Conservation (phyloP, 139 green algal genomes). For the Pseudopediastrum boryanum region DNA sequence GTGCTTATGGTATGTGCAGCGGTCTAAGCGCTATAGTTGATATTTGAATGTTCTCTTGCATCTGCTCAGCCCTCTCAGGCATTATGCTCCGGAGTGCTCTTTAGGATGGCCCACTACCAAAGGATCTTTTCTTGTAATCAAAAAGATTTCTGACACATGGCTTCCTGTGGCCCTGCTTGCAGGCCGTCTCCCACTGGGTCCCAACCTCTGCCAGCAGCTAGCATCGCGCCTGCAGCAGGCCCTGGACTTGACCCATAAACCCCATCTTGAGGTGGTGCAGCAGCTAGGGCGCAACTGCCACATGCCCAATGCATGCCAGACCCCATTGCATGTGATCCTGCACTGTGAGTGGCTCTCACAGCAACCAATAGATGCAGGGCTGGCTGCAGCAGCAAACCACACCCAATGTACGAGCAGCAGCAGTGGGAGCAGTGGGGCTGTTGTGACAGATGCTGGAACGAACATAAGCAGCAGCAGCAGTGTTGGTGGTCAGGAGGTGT, state of each 20-base stretch:
- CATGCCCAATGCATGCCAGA: slow-evolving; percentile 64
- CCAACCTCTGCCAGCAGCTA: slow-evolving; percentile 40
- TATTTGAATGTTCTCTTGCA: too few relatives aligned
- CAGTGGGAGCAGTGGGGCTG: not conserved
- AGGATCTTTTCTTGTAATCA: not conserved
- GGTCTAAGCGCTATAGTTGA: too few relatives aligned
- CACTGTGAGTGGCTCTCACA: slow-evolving; percentile 43
- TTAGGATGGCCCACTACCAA: not conserved
- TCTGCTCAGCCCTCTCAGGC: not conserved
- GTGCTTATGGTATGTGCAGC: too few relatives aligned
- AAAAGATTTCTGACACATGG: not conserved
- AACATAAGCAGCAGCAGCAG: not conserved
- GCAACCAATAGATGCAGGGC: not conserved
- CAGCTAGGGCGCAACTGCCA: slow-evolving; percentile 68
- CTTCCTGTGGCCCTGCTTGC: not conserved
- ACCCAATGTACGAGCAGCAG: too few relatives aligned
- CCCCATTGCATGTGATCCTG: slow-evolving; percentile 58
- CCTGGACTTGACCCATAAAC: slow-evolving; percentile 22
- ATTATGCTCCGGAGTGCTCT: not conserved
- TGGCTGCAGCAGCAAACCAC: not conserved
- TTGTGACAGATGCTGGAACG: too few relatives aligned
- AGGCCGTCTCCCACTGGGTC: slow-evolving; percentile 25
- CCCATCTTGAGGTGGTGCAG: slow-evolving; percentile 26
- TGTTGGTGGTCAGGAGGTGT: not conserved
- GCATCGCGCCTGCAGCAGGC: slow-evolving; percentile 31